Evolutionary conservation across 1,139 yeast species (phyloP).

Genomic region (Lodderomyces oxycetoniae): DNA sequence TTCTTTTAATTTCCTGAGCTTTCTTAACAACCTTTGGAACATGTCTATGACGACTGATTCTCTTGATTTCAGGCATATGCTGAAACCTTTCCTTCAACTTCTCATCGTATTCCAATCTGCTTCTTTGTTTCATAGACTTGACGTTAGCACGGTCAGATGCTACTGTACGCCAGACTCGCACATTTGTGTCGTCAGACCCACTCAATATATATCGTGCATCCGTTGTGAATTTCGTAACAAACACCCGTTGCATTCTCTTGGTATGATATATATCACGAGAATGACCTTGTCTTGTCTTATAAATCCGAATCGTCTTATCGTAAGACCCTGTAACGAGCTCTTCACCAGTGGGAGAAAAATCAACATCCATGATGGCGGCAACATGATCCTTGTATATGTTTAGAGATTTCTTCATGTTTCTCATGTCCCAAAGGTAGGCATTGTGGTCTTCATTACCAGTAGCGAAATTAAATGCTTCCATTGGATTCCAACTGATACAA

Average conservation of each 20-base stretch:
- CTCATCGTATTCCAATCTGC: slow-evolving; percentile 83
- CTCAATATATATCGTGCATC: slow-evolving; percentile 82
- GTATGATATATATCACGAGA: slow-evolving; percentile 95
- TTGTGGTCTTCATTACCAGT: slow-evolving; percentile 95
- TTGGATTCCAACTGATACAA: slow-evolving; percentile 92
- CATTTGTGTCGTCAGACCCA: slow-evolving; percentile 95
- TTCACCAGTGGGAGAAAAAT: slow-evolving; percentile 95
- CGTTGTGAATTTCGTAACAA: slow-evolving; percentile 77
- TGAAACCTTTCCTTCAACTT: slow-evolving; percentile 89
- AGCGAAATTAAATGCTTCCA: slow-evolving; percentile 94
- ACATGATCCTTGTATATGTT: slow-evolving; percentile 95
- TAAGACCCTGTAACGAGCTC: slow-evolving; percentile 94
- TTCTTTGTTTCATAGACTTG: slow-evolving; percentile 73
- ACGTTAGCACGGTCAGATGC: slow-evolving; percentile 83
- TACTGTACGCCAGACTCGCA: slow-evolving; percentile 85
- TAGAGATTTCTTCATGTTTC: slow-evolving; percentile 72
- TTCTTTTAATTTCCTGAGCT: slow-evolving; percentile 78
- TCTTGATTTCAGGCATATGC: slow-evolving; percentile 92
- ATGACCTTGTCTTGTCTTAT: slow-evolving; percentile 74
- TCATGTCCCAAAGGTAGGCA: slow-evolving; percentile 92
- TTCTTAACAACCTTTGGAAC: slow-evolving; percentile 82
- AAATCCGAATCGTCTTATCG: slow-evolving; percentile 87
- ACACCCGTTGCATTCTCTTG: slow-evolving; percentile 94
- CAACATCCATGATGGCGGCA: slow-evolving; percentile 91
- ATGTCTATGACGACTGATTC: slow-evolving; percentile 90